Base-by-base conservation (phyloP, 352 stramenopile genomes). In the Nothophytophthora sp. region DNA sequence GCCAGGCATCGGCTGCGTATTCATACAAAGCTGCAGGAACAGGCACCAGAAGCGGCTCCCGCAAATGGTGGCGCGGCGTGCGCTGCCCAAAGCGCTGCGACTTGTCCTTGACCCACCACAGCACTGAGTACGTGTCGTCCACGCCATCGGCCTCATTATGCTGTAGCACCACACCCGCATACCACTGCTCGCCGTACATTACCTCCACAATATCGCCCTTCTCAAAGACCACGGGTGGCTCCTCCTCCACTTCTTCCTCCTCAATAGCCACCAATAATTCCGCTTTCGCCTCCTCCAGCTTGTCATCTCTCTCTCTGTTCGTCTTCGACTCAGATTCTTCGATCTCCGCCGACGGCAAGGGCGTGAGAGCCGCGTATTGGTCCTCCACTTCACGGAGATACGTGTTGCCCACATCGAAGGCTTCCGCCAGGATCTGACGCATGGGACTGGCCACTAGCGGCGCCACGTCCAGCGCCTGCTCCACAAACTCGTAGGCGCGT, bases 81-180 rank as follows among this genome's bases (percentile, higher is more conserved):
- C 63, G 63, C 48, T 87, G 76, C 5, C 72, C 65, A 51, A 84
- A 88, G 13, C 82, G 75, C 60, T 92, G 82, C 11, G 79, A 90
- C 53, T 88, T 86, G 63, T 89, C 76, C 24, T 85, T 70, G 56
- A 87, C 78, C 79, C 82, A 92, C 82, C 82, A 92, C 10, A 90
- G 38, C 25, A 92, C 75, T 35, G 82, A 86, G 64, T 92, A 92
- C 13, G 67, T 81, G n/a, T 69, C 60, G 16, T 42, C 55, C 46
- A 64, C 60, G 10, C 41, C 67, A 5, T 40, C 45, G 44, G 78
- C 70, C 36, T 64, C 58, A 38, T 89, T 88, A 40, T 63, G 67
- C 28, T 88, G 69, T 37, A 90, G 61, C 30, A 90, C 57, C 38
- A 88, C 81, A 13, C 79, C 81, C 0, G 68, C 73, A 37, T 86